Base-by-base conservation (phyloP, 345 rosid species). In the Gossypium thurberi region DNA sequence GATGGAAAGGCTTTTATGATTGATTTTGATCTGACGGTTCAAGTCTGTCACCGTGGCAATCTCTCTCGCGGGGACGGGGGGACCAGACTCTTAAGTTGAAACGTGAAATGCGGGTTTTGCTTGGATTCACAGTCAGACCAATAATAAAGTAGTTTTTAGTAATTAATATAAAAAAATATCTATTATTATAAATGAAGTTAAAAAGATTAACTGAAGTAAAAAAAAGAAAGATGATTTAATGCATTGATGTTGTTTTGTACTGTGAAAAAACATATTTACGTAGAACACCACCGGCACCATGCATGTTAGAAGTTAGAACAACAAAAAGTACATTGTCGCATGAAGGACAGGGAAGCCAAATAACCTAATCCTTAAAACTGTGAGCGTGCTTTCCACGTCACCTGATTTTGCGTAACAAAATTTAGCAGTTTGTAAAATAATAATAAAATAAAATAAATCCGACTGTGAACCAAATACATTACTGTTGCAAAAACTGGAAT, bases 361-460 rank as follows among this genome's bases (percentile, higher is more conserved):
- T 10, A 18, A 44, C 55, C 11, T 23, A 2, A 11, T 65, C 80
- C 71, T 43, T 61, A 56, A 82, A 78, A 20, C 64, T 81, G 77
- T 91, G 88, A 83, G 89, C 89, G 85, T 87, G 94, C 78, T 82
- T 73, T 76, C 78, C 86, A 87, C 88, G 84, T 87, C 88, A 72
- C 60, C 40, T 0, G 40, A 33, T 33, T 33, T 33, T 33, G 40
- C 6, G 40, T 33, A 33, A 33, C 40, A 33, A 33, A 70, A 46
- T 9, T 66, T 53, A 65, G 51, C 67, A 62, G 21, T n/a, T 75
- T n/a, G 67, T 7, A 57, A 20, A 4, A 33, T 33, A 33, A 33
- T 33, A 26, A 62, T 25, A 12, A 28, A 13, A 48, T 15, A 26
- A 62, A 10, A 4, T 5, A 13, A 26, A 13, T 8, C 64, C 10